phyloP scores from a whole-genome alignment of 495 filamentous ascomycete species.

The Tuber brumale region DNA sequence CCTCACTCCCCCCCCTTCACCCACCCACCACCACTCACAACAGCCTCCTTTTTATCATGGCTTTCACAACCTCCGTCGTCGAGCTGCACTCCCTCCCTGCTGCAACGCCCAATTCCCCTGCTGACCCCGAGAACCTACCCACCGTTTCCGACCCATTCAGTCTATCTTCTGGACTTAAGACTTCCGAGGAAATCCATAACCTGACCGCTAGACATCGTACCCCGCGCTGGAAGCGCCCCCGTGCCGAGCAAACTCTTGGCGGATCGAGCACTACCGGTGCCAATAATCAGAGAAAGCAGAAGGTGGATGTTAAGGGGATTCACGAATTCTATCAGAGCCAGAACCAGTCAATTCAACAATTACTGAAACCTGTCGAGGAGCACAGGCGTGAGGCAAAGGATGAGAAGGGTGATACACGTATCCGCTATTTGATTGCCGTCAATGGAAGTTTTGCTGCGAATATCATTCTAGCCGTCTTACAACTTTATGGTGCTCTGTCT shows the following conservation, averaged over 20 bases:
- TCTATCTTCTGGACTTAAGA: constrained; percentile 72
- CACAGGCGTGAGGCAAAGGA: constrained; percentile 74
- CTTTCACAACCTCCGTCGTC: constrained; percentile 17
- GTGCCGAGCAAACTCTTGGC: constrained; percentile 12
- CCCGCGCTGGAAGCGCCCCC: constrained; percentile 62
- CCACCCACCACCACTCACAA: not conserved
- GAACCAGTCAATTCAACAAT: constrained; percentile 84
- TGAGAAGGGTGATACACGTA: constrained; percentile 62
- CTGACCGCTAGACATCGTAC: constrained; percentile 63
- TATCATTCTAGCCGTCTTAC: constrained; percentile 65
- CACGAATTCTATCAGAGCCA: constrained; percentile 83
- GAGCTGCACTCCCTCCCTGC: constrained; percentile 25
- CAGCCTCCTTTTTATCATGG: not conserved
- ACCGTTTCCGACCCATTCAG: constrained; percentile 64
- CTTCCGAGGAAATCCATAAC: constrained; percentile 64
- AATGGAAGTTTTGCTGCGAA: constrained; percentile 86
- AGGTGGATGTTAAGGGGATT: constrained; percentile 56
- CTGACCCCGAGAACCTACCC: constrained; percentile 24
- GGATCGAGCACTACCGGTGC: constrained; percentile 39
- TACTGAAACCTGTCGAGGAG: constrained; percentile 89
- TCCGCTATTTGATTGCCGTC: constrained; percentile 71
- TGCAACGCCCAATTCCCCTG: constrained; percentile 8
- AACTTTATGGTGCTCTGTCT: constrained; percentile 80
- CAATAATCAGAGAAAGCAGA: constrained; percentile 45
- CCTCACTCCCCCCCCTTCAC: not conserved